Conservation (phyloP, 768 basidiomycete genomes). For the Gautieria morchelliformis region DNA sequence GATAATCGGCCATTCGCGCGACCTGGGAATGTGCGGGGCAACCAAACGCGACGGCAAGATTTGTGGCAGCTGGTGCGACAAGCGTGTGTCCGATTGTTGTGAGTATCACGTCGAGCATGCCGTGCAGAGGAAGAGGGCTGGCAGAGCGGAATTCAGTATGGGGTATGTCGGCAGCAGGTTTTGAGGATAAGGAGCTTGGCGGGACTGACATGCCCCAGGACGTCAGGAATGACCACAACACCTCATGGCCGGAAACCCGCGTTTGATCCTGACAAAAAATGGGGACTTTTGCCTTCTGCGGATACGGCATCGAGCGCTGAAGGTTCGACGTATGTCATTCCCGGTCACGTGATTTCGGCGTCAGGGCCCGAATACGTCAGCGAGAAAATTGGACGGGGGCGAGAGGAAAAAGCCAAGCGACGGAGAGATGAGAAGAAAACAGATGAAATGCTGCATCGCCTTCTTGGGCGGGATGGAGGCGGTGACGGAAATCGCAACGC, state of each 20-base stretch:
- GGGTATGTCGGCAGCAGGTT: slow-evolving; percentile 45
- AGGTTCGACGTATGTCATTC: slow-evolving; percentile 61
- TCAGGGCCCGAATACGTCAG: slow-evolving; percentile 37
- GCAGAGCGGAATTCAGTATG: slow-evolving; percentile 75
- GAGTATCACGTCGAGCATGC: slow-evolving; percentile 86
- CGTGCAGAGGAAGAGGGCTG: slow-evolving; percentile 61
- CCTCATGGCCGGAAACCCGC: slow-evolving; percentile 33
- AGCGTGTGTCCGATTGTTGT: slow-evolving; percentile 75
- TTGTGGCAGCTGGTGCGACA: slow-evolving; percentile 89
- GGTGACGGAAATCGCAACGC: slow-evolving; percentile 39
- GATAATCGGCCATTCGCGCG: slow-evolving; percentile 77
- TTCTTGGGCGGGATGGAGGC: slow-evolving; percentile 41
- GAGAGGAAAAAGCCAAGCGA: slow-evolving; percentile 67
- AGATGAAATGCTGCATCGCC: slow-evolving; percentile 48
- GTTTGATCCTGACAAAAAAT: slow-evolving; percentile 64
- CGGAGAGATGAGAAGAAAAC: slow-evolving; percentile 45
- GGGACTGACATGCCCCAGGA: slow-evolving; percentile 31
- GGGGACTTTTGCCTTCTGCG: slow-evolving; percentile 59
- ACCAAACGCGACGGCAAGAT: slow-evolving; percentile 66
- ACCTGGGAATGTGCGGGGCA: slow-evolving; percentile 80
- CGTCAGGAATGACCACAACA: slow-evolving; percentile 54
- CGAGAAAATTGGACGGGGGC: slow-evolving; percentile 72
- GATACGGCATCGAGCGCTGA: slow-evolving; percentile 25
- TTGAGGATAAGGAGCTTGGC: neutral
- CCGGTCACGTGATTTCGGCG: slow-evolving; percentile 64